phyloP scores from a whole-genome alignment of 768 basidiomycete species.

The Rubroboletus pulcherrimus region DNA sequence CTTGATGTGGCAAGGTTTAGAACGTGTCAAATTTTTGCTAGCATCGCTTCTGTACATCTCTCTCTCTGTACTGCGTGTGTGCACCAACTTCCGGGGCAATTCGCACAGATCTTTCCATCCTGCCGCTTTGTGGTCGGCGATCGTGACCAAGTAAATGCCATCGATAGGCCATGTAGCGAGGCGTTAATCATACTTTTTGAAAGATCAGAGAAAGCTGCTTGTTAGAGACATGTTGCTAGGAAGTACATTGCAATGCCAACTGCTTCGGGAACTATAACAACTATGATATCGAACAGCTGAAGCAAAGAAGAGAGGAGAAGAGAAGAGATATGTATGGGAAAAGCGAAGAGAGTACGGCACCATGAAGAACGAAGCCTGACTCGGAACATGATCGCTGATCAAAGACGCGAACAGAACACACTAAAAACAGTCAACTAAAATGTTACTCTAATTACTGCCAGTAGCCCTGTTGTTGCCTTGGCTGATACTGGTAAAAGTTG shows the following conservation, averaged over 20 bases:
- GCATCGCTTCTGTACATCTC: constrained; percentile 6
- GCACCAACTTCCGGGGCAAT: neutral
- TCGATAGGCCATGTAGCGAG: no score
- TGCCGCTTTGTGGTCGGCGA: neutral
- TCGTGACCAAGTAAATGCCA: neutral
- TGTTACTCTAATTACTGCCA: constrained; percentile 36
- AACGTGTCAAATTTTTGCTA: neutral
- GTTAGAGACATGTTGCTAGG: constrained; percentile 24
- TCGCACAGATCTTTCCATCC: neutral
- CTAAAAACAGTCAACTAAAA: constrained; percentile 10
- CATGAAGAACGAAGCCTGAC: constrained; percentile 2
- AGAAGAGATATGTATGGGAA: constrained; percentile 7
- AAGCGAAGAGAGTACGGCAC: constrained; percentile 4
- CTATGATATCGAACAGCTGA: constrained; percentile 29
- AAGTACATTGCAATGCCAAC: constrained; percentile 29
- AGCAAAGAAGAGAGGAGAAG: constrained; percentile 16
- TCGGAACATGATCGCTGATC: neutral
- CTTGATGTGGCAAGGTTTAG: neutral
- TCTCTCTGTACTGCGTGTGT: neutral
- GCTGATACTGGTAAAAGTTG: constrained; percentile 70
- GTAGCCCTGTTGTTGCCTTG: constrained; percentile 60
- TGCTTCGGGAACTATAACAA: constrained; percentile 24
- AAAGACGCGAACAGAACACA: neutral
- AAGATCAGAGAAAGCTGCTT: constrained; percentile 8
- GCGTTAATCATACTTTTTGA: neutral